These are phyloP conservation scores for Lantana camara DNA, from an alignment of 257 asterid genomes.

Conservation along the genomic window DNA sequence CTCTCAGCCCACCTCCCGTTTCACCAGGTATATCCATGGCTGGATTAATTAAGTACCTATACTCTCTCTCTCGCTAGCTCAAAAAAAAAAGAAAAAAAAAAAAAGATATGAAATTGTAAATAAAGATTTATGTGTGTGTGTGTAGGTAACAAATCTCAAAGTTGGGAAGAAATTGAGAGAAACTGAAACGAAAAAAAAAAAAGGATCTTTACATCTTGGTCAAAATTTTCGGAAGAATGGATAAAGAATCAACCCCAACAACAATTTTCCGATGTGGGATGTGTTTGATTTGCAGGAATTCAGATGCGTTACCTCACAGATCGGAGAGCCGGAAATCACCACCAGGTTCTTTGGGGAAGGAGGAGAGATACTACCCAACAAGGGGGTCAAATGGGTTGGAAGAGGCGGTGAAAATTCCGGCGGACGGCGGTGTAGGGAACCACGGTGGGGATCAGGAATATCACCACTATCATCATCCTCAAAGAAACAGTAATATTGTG, in stretches of 20 bases:
- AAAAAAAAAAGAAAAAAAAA: too few relatives aligned
- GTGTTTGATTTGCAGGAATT: constrained; percentile 4
- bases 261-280: background rate
- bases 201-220: too few relatives aligned
- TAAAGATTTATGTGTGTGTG: too few relatives aligned
- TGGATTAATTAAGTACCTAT: background rate
- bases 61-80: too few relatives aligned
- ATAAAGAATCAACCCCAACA: too few relatives aligned
- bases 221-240: too few relatives aligned
- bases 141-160: too few relatives aligned
- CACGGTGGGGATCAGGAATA: constrained; percentile 10
- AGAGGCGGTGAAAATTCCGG: constrained; percentile 3
- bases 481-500: background rate
- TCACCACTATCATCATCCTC: background rate
- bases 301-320: background rate
- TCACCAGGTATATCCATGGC: constrained; percentile 36
- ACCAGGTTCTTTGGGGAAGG: too few relatives aligned
- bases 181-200: too few relatives aligned
- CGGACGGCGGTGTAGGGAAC: constrained; percentile 13
- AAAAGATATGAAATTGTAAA: too few relatives aligned
- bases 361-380: too few relatives aligned
- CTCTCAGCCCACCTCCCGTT: constrained; percentile 13
- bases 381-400: background rate
- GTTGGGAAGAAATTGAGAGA: background rate
- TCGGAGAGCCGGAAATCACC: too few relatives aligned